Evolutionary conservation across 1,139 yeast genomes (phyloP), one percentile per base, ranked within the genome.

Genomic region (Geotrichum histeridarum): DNA sequence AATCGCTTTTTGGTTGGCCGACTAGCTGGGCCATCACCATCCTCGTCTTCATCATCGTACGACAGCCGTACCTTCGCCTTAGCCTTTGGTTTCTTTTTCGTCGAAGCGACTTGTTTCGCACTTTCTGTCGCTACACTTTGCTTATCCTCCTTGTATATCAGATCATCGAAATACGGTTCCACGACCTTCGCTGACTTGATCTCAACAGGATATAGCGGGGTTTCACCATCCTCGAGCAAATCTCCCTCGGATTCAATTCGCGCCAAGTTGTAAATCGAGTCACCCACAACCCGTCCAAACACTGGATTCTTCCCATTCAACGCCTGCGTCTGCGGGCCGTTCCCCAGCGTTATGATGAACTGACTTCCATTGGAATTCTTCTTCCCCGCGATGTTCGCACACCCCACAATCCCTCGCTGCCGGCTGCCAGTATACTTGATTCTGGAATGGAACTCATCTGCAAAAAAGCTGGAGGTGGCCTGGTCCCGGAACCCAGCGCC

Each of bases 221-320:
- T 64, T 36, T 62, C 68, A 37, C 77, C 60, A 55, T 82, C 86
- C 44, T 79, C 80, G 1, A 42, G 45, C 17, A 46, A 9, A 9
- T 45, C 57, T 11, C 48, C 53, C 8, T 54, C 57, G 17, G 48
- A 14, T 22, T 76, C 71, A 8, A 85, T 82, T 51, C 74, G 73
- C 46, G 78, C 67, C 11, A 83, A 77, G 42, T 76, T 81, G 70
- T 77, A 79, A 4, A 82, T 75, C 0, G 86, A 74, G 35, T 81
- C 82, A 1, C 84, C 89, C 1, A 76, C 77, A 11, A 86, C 72
- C 57, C 79, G 77, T 0, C 95, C 95, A 63, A 87, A 75, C 15
- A 83, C 65, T 0, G 83, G 81, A 58, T 75, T 75, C 55, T 73
- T 73, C 35, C 74, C 72, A 59, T 78, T 75, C 54, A 78, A 67